Percentiles rank a stretch among this genome's conserved stretches.
Conservation (phyloP, 2,329 filamentous ascomycete genomes). For the Colletotrichum scovillei region DNA sequence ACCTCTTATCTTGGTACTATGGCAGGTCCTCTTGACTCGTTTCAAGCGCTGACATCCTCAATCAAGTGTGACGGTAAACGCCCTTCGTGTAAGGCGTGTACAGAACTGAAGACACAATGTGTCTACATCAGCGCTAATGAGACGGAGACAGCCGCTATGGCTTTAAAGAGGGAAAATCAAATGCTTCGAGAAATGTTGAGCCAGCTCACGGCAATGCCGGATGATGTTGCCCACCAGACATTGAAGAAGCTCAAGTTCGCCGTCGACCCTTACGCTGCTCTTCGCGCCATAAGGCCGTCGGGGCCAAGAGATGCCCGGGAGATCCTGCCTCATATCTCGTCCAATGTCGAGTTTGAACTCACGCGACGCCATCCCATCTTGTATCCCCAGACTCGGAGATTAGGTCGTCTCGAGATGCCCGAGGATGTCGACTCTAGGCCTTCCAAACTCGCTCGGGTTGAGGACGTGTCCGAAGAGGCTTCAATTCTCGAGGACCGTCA, state of each 20-base stretch:
- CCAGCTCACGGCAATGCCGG: conserved; percentile 38
- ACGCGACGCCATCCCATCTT: conserved; percentile 17
- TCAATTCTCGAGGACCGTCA: neutral
- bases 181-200: conserved; percentile 41
- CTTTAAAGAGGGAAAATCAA: conserved; percentile 30
- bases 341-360: conserved; percentile 31
- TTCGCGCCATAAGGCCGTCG: conserved; percentile 17
- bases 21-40: neutral
- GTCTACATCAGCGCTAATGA: conserved; percentile 35
- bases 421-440: conserved; percentile 5
- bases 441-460: conserved; percentile 19
- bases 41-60: conserved; percentile 8
- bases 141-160: conserved; percentile 34
- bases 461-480: neutral
- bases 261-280: conserved; percentile 35
- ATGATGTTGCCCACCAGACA: conserved; percentile 33
- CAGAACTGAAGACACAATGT: conserved; percentile 31
- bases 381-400: conserved; percentile 21
- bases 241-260: conserved; percentile 39
- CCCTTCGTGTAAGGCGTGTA: conserved; percentile 37
- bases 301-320: conserved; percentile 10
- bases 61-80: conserved; percentile 37
- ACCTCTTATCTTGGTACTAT: neutral
- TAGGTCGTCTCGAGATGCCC: neutral
- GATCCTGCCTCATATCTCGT: conserved; percentile 22